Conservation (phyloP, 2,329 filamentous ascomycete species). For the Teratosphaeria destructans region DNA sequence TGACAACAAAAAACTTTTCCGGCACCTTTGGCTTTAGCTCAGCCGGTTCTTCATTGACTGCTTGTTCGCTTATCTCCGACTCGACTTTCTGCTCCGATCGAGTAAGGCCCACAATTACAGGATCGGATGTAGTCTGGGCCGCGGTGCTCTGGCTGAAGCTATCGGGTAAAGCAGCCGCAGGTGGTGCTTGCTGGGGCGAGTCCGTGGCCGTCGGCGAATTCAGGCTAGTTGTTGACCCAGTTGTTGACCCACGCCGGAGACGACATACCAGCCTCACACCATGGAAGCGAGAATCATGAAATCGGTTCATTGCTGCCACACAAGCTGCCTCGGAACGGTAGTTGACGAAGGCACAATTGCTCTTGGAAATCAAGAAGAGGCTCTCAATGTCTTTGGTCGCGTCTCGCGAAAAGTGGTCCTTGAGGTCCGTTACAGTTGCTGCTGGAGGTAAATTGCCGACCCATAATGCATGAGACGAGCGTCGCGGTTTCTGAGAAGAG, state of each 20-base stretch:
- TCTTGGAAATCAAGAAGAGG: constrained; percentile 89
- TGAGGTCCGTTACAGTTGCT: constrained; percentile 71
- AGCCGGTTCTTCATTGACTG: background rate
- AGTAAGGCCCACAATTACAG: constrained; percentile 2
- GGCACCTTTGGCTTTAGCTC: constrained; percentile 32
- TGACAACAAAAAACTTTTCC: constrained; percentile 84
- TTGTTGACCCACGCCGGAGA: constrained; percentile 45
- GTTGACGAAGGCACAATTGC: constrained; percentile 95
- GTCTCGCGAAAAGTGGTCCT: constrained; percentile 78
- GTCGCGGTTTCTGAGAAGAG: constrained; percentile 49
- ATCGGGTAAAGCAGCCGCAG: background rate
- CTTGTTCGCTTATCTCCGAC: background rate
- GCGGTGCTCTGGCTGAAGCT: background rate
- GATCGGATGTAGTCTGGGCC: background rate
- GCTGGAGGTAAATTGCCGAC: constrained; percentile 86
- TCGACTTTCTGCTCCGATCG: background rate
- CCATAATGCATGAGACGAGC: constrained; percentile 83
- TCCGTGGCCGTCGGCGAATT: constrained; percentile 5
- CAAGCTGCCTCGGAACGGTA: constrained; percentile 75
- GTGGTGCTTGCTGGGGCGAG: constrained; percentile 10
- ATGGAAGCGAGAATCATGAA: constrained; percentile 86
- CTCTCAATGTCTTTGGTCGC: constrained; percentile 69
- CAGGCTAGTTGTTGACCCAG: constrained; percentile 15
- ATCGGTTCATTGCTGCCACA: constrained; percentile 63
- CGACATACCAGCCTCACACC: constrained; percentile 78